phyloP scores from a whole-genome alignment of 202 grass and related monocot genomes.

The Schoenoplectus tabernaemontani region DNA sequence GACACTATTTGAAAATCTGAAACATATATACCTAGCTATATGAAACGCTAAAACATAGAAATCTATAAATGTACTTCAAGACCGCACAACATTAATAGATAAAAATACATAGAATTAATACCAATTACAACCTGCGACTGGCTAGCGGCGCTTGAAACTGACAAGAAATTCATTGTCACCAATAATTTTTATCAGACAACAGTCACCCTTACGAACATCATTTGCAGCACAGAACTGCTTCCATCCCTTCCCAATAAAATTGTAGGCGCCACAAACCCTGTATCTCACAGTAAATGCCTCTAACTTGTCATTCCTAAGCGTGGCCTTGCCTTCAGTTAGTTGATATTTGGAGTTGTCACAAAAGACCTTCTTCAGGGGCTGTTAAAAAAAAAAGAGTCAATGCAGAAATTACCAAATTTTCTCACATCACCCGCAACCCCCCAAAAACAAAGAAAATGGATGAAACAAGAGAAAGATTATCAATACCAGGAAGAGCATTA shows the following conservation, averaged over 20 bases:
- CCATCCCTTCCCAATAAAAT: constrained; percentile 29
- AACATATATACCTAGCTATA: background rate
- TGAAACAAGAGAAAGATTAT: too few species aligned
- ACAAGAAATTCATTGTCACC: background rate
- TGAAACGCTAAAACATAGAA: background rate
- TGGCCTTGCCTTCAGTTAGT: background rate
- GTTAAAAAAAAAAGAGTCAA: background rate
- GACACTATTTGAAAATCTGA: background rate
- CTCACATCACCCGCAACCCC: too few species aligned
- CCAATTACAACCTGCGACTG: background rate
- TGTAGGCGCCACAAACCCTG: background rate
- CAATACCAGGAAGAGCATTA: background rate
- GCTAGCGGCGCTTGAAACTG: background rate
- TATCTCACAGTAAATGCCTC: background rate
- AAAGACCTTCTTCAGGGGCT: background rate
- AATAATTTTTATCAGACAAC: background rate
- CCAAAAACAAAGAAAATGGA: too few species aligned
- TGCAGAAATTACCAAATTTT: too few species aligned
- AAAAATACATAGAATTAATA: background rate
- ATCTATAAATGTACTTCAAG: background rate
- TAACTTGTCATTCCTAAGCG: background rate
- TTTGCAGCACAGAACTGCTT: constrained; percentile 23
- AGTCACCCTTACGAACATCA: background rate
- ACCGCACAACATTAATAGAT: background rate
- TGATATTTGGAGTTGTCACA: background rate